Evolutionary conservation across 208 protist genomes (phyloP).

Genomic region (Wallacemonas collosoma): DNA sequence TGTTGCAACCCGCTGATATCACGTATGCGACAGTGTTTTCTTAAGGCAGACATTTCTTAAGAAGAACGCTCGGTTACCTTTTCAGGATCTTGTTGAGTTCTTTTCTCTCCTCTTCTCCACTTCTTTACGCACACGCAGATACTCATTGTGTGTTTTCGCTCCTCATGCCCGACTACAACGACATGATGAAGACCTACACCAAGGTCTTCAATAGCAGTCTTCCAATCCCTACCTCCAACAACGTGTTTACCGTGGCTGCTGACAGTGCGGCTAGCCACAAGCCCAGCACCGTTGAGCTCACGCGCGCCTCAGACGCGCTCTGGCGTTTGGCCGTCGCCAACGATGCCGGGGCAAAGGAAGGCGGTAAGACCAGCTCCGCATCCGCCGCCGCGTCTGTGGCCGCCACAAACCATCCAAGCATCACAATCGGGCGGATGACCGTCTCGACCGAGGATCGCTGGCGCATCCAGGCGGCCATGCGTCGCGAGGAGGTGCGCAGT

Average conservation of each 20-base stretch:
- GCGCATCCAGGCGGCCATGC: constrained; percentile 86
- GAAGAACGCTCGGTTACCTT: no score
- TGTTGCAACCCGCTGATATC: no score
- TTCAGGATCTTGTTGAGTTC: neutral
- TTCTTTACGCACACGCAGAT: neutral
- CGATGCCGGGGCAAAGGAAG: constrained; percentile 56
- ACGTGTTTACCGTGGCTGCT: neutral
- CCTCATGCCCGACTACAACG: constrained; percentile 69
- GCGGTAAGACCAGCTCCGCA: constrained; percentile 20
- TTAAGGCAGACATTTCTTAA: neutral
- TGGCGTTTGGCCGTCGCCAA: constrained; percentile 65
- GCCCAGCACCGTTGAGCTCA: constrained; percentile 36
- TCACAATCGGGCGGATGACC: constrained; percentile 72
- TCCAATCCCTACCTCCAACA: constrained; percentile 40
- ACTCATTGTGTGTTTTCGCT: neutral
- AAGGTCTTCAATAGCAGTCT: constrained; percentile 80
- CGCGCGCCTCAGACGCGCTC: constrained; percentile 59
- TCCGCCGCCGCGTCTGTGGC: constrained; percentile 18
- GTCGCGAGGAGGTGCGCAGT: constrained; percentile 76
- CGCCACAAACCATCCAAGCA: constrained; percentile 28
- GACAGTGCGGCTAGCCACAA: constrained; percentile 18
- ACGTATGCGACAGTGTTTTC: neutral
- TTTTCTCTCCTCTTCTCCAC: neutral
- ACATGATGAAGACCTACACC: constrained; percentile 50
- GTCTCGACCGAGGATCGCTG: constrained; percentile 85